Percentiles rank a stretch among this genome's conserved stretches.
These are phyloP conservation scores for Ustilago lituana DNA, from an alignment of 1,284 basidiomycete genomes.

Conservation along the genomic window DNA sequence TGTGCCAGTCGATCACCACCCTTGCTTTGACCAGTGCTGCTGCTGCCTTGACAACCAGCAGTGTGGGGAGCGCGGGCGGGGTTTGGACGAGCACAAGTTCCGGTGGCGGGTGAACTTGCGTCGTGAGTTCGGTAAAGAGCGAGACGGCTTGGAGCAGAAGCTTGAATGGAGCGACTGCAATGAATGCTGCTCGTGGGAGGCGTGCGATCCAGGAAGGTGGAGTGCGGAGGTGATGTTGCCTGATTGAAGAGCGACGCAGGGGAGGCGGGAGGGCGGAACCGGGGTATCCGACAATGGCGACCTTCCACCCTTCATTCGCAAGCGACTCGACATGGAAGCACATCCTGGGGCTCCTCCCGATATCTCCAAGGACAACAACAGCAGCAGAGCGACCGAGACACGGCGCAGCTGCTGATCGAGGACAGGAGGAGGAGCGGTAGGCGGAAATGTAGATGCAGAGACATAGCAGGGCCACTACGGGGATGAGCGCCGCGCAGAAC, in stretches of 20 bases:
- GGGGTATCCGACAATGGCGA: slow-evolving; percentile 83
- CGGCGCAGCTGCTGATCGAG: slow-evolving; percentile 3
- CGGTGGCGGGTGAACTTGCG: slow-evolving; percentile 76
- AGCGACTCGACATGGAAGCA: slow-evolving; percentile 98
- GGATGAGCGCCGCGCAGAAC: slow-evolving; percentile 33
- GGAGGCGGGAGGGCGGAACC: slow-evolving; percentile 51
- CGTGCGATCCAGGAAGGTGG: slow-evolving; percentile 73
- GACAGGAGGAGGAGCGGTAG: slow-evolving; percentile 31
- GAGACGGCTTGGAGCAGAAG: slow-evolving; percentile 68
- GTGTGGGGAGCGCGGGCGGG: slow-evolving; percentile 93
- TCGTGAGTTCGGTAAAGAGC: slow-evolving; percentile 57
- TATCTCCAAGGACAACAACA: slow-evolving; percentile 92
- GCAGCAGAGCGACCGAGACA: slow-evolving; percentile 71
- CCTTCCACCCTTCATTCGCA: slow-evolving; percentile 80
- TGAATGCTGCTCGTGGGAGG: slow-evolving; percentile 75
- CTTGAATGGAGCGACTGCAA: slow-evolving; percentile 82
- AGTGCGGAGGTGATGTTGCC: slow-evolving; percentile 72
- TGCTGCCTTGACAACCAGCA: slow-evolving; percentile 83
- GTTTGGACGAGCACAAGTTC: slow-evolving; percentile 92
- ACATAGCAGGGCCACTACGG: slow-evolving; percentile 37
- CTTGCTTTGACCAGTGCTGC: slow-evolving; percentile 76
- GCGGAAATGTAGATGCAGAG: slow-evolving; percentile 53
- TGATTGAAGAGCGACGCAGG: slow-evolving; percentile 40
- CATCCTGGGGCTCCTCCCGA: slow-evolving; percentile 95
- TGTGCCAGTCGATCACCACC: slow-evolving; percentile 99